A percentile compares a stretch with the other conserved stretches of the same genome.
Evolutionary conservation across 768 basidiomycete species (phyloP).

Genomic region (Lactifluus pinguis): DNA sequence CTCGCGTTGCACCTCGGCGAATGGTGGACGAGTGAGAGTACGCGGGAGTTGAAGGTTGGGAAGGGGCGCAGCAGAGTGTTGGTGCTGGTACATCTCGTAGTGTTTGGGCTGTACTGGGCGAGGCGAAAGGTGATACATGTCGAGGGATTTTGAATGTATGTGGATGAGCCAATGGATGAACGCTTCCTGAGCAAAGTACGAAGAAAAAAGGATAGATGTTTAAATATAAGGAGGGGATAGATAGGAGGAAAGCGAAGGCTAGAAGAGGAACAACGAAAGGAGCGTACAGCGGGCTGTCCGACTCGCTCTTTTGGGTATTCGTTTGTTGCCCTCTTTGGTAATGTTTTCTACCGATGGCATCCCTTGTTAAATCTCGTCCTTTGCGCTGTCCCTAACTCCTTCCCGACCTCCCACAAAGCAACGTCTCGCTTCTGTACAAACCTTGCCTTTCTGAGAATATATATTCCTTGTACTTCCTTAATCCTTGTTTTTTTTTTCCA

Average conservation of each 20-base stretch:
- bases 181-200: constrained; percentile 19
- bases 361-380: not conserved
- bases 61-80: constrained; percentile 20
- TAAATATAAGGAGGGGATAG: constrained; percentile 18
- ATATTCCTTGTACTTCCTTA: constrained; percentile 7
- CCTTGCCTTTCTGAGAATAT: constrained; percentile 12
- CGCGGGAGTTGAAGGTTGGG: constrained; percentile 60
- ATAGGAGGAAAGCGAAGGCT: constrained; percentile 13
- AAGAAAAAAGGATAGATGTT: constrained; percentile 1
- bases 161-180: not conserved
- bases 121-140: constrained; percentile 18
- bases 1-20: constrained; percentile 46
- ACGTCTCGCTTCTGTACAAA: constrained; percentile 3
- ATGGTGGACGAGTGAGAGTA: constrained; percentile 53
- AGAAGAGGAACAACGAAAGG: constrained; percentile 16
- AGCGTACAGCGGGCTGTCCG: not conserved
- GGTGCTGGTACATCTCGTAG: constrained; percentile 19
- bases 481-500: constrained; percentile 1
- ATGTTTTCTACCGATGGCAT: not conserved
- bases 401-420: not conserved
- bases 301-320: constrained; percentile 14
- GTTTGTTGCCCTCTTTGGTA: constrained; percentile 18
- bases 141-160: not conserved
- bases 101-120: constrained; percentile 13
- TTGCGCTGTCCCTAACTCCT: not conserved